Evolutionary conservation across 1,284 basidiomycete genomes (phyloP).

Genomic region (Pseudozyma sp.): DNA sequence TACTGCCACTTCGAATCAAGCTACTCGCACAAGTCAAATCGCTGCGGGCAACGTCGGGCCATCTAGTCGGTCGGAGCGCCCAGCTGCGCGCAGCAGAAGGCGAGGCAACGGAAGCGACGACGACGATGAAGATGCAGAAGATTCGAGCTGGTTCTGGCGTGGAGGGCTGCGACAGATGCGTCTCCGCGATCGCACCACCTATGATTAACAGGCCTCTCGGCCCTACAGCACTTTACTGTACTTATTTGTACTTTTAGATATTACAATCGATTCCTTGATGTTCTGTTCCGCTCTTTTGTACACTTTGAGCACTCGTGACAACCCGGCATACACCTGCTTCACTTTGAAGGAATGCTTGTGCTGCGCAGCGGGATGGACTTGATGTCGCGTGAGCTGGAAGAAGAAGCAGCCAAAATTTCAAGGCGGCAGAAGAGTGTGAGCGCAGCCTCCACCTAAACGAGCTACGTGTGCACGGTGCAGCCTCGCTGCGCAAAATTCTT

Average conservation of each 20-base stretch:
- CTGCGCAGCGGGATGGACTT: background rate
- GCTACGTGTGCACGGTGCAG: slow-evolving; percentile 27
- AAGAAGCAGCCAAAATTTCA: background rate
- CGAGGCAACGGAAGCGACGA: slow-evolving; percentile 36
- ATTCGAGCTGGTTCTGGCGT: slow-evolving; percentile 58
- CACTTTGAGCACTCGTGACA: too few species aligned
- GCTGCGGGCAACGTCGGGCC: background rate
- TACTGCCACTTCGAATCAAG: background rate
- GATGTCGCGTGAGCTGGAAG: slow-evolving; percentile 19
- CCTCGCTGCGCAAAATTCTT: background rate
- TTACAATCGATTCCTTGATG: background rate
- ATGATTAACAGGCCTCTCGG: slow-evolving; percentile 28
- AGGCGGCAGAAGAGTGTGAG: slow-evolving; percentile 2
- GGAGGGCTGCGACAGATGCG: slow-evolving; percentile 54
- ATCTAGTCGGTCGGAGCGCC: background rate
- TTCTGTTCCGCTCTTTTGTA: background rate
- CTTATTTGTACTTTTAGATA: slow-evolving; percentile 14
- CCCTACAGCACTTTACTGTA: background rate
- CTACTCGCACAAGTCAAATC: too few species aligned
- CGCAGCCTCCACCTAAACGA: slow-evolving; percentile 17
- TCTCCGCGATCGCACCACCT: slow-evolving; percentile 54
- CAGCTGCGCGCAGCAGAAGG: slow-evolving; percentile 12
- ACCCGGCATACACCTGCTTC: too few species aligned
- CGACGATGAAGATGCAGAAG: slow-evolving; percentile 34
- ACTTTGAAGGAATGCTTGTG: background rate